Evolutionary conservation across 1,284 basidiomycete genomes (phyloP).

Genomic region (Puccinia novopanici): DNA sequence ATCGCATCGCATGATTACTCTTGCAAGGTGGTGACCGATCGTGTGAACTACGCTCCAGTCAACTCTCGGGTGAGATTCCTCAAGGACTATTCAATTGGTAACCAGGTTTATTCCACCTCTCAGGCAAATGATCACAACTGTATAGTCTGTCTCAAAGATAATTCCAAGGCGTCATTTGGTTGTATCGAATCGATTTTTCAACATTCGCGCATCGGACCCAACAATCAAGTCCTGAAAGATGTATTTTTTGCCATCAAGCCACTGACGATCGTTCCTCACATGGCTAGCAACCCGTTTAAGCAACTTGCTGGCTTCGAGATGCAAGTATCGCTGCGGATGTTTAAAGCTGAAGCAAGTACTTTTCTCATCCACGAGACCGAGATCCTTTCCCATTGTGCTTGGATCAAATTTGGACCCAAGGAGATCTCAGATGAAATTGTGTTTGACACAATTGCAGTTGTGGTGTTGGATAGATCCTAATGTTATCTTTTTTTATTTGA

Average conservation of each 20-base stretch:
- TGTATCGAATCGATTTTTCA: background rate
- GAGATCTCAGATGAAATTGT: background rate
- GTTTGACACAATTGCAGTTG: conserved; percentile 6
- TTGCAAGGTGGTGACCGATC: background rate
- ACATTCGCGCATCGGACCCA: background rate
- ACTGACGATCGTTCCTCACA: background rate
- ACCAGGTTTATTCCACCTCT: conserved; percentile 8
- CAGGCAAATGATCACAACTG: background rate
- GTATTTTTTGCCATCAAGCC: conserved; percentile 5
- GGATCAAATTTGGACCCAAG: background rate
- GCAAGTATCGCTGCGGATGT: background rate
- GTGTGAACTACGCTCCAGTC: background rate
- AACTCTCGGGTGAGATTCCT: background rate
- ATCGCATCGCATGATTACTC: conserved; percentile 2
- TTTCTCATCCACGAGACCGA: background rate
- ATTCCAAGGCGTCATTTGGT: background rate
- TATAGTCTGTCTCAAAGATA: background rate
- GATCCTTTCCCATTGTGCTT: conserved; percentile 24
- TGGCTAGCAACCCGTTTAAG: background rate
- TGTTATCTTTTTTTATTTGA: too few species aligned
- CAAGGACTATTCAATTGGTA: background rate
- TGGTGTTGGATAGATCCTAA: conserved; percentile 2
- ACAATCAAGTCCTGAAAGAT: background rate
- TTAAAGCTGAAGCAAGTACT: too few species aligned
- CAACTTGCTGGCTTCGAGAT: background rate